Evolutionary conservation across 2,329 filamentous ascomycete species (phyloP), one percentile per base, ranked within the genome.

Genomic region (Ophiostoma australiae): DNA sequence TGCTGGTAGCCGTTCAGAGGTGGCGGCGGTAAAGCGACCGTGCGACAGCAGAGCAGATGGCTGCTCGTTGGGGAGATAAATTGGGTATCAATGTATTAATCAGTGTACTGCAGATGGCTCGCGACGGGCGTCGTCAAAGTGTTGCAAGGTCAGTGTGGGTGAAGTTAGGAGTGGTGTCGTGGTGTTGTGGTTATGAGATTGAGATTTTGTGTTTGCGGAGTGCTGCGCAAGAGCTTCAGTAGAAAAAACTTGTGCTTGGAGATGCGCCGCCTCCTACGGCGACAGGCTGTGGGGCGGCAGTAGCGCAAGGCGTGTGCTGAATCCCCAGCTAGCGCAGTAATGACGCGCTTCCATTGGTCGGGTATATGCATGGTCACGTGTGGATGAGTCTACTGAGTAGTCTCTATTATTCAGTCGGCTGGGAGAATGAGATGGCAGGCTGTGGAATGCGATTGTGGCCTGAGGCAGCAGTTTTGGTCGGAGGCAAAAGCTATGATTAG

Each of bases 331-430:
- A 70, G 69, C 69, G 72, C 70, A 55, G 31, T 17, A 63, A 69
- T 55, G 72, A 71, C 70, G 72, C 71, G 71, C 67, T 72, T 15
- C 70, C 44, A 72, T 72, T 72, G 71, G 71, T 31, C 31, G 10
- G 27, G 17, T 58, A 27, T 58, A 31, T 58, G 23, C 11, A 5
- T 3, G 10, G 58, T 72, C 71, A 72, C 71, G 71, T 72, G 71
- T 15, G 23, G n/a, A 27, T 27, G 11, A 27, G 52, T 7, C 4
- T 1, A 27, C 52, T 6, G 23, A 48, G 10, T 48, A 48, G 13
- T 39, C 13, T 39, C 37, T 39, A 39, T 48, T 48, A 20, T 48
- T 39, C 37, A 7, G 44, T 48, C 44, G 17, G 4, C 61, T 65
- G 31, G 33, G 33, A 35, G 61, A 65, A 63, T 15, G 27, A 33